A percentile compares a stretch with the other conserved stretches of the same genome.
phyloP scores from a whole-genome alignment of 2,329 filamentous ascomycete genomes.

The Onygenales sp. region DNA sequence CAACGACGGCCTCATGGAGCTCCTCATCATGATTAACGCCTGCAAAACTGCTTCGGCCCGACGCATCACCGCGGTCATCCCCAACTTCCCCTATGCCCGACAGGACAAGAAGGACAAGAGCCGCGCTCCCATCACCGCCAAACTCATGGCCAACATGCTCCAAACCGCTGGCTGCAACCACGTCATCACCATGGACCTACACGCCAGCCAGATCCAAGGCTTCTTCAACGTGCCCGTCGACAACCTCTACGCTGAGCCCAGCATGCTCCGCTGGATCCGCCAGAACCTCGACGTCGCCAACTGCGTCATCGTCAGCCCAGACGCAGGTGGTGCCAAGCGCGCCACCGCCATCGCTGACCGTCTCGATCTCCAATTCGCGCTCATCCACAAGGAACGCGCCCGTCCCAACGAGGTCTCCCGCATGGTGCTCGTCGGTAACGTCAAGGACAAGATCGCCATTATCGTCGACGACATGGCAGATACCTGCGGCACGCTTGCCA shows the following conservation, averaged over 20 bases:
- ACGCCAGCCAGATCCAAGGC: slow-evolving; percentile 87
- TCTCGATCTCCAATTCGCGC: slow-evolving; percentile 78
- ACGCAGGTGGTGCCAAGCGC: slow-evolving; percentile 90
- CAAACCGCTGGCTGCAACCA: slow-evolving; percentile 89
- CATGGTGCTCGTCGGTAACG: slow-evolving; percentile 94
- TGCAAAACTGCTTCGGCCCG: slow-evolving; percentile 78
- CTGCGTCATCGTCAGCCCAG: slow-evolving; percentile 88
- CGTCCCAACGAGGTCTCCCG: slow-evolving; percentile 84
- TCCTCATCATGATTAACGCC: slow-evolving; percentile 96
- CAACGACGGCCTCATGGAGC: slow-evolving; percentile 96
- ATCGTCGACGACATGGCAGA: slow-evolving; percentile 98
- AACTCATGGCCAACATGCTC: slow-evolving; percentile 95
- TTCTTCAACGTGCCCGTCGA: slow-evolving; percentile 82
- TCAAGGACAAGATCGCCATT: slow-evolving; percentile 83
- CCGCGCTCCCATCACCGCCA: slow-evolving; percentile 90
- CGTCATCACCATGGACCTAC: slow-evolving; percentile 93
- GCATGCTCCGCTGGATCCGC: slow-evolving; percentile 80
- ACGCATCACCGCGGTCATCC: slow-evolving; percentile 88
- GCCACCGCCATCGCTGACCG: slow-evolving; percentile 90
- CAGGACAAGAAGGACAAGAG: slow-evolving; percentile 98
- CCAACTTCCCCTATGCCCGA: slow-evolving; percentile 91
- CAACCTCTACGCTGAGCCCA: slow-evolving; percentile 88
- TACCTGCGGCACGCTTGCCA: slow-evolving; percentile 79
- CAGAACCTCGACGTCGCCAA: slow-evolving; percentile 74
- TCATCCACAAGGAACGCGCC: slow-evolving; percentile 94